Base-by-base conservation (phyloP, 345 rosid species). In the Turritis glabra region DNA sequence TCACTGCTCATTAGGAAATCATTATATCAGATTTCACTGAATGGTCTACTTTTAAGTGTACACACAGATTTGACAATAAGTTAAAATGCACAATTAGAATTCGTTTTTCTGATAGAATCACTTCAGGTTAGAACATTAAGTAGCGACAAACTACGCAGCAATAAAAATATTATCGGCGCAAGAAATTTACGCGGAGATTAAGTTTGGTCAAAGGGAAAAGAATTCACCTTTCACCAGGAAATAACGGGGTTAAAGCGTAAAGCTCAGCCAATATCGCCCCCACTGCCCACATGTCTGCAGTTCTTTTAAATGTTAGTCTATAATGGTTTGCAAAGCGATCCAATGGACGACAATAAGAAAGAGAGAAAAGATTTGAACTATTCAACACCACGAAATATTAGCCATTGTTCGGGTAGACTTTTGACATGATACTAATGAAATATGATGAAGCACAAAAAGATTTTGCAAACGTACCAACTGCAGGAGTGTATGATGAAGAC, bases 261-360 rank as follows among this genome's bases (percentile, higher is more conserved):
- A 93, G 92, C 87, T 93, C 98, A 74, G 97, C 96, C 54, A 93
- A 58, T 81, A 93, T 84, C 43, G 98, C 91, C 38, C 98, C 98
- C 76, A 93, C 92, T 27, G 98, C 98, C 98, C 98, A 93, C 98
- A 93, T 89, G 44, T 93, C 98, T 93, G 89, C 52, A 61, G 1
- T 59, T 52, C 1, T 37, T 19, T 69, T 46, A 61, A 50, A 51
- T 13, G 33, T 79, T 73, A 79, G 80, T 55, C 29, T 43, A 35
- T n/a, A n/a, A n/a, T n/a, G n/a, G n/a, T n/a, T n/a, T n/a, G n/a
- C n/a, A n/a, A n/a, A n/a, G n/a, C n/a, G n/a, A n/a, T n/a, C n/a
- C 13, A 35, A 35, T 35, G 12, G 12, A 35, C 2, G 38, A 35
- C 13, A 10, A 35, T 9, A 35, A 40, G n/a, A 40, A 40, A 40